phyloP scores from a whole-genome alignment of 257 asterid genomes.

The Gardenia jasminoides region DNA sequence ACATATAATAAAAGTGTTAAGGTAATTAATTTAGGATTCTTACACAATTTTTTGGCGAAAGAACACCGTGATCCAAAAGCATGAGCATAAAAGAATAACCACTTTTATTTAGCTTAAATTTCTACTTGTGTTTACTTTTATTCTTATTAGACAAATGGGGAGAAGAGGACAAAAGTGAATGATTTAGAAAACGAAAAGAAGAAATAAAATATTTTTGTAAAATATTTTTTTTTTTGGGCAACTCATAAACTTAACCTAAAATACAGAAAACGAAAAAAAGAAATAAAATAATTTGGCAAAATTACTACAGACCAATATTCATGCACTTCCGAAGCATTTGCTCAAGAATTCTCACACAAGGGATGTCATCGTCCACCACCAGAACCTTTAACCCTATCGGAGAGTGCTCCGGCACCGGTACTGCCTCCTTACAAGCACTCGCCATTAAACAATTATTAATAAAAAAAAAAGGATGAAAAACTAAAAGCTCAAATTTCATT shows the following conservation, averaged over 20 bases:
- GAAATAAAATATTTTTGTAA: too few species aligned
- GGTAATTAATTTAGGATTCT: too few species aligned
- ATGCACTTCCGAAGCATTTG: constrained; percentile 76
- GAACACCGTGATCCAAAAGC: not conserved
- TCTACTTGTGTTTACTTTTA: not conserved
- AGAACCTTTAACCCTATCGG: constrained; percentile 76
- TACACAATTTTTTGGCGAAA: not conserved
- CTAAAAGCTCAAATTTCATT: not conserved
- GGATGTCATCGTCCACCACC: constrained; percentile 71
- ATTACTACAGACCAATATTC: constrained; percentile 45
- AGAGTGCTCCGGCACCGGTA: constrained; percentile 55
- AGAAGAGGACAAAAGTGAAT: not conserved
- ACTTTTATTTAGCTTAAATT: not conserved
- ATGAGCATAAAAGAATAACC: not conserved
- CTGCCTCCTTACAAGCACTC: constrained; percentile 6
- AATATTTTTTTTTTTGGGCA: not conserved
- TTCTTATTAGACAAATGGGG: not conserved
- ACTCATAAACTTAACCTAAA: not conserved
- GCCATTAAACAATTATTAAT: not conserved
- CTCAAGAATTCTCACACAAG: constrained; percentile 63
- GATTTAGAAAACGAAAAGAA: not conserved
- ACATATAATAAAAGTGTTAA: too few species aligned
- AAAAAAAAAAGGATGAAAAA: not conserved
- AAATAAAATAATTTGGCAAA: not conserved
- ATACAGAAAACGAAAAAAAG: not conserved